Percentiles rank a stretch among this genome's conserved stretches.
phyloP scores from a whole-genome alignment of 2,329 filamentous ascomycete species.

The Periglandula ipomoeae region DNA sequence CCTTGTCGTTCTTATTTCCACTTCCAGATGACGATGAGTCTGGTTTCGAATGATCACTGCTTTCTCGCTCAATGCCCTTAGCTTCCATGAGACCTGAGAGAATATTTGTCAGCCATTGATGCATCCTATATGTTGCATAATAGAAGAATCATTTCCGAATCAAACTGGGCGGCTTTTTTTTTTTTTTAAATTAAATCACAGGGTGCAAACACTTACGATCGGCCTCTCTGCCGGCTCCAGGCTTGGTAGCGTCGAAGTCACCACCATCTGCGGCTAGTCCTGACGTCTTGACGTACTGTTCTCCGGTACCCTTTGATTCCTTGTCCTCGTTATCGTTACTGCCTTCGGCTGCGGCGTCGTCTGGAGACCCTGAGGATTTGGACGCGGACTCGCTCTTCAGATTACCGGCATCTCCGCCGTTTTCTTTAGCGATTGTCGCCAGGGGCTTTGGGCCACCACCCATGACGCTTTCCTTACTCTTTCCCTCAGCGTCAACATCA shows the following conservation, averaged over 20 bases:
- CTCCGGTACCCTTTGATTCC: conserved; percentile 38
- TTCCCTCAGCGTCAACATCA: conserved; percentile 24
- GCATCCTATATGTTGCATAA: neutral
- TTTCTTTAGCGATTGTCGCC: conserved; percentile 23
- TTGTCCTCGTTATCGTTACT: conserved; percentile 14
- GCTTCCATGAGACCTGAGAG: conserved; percentile 23
- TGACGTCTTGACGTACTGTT: conserved; percentile 46
- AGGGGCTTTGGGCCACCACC: conserved; percentile 21
- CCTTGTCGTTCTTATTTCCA: conserved; percentile 18
- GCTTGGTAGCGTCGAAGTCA: conserved; percentile 54
- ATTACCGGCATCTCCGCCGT: conserved; percentile 24
- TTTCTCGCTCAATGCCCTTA: conserved; percentile 20
- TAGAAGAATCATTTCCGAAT: neutral
- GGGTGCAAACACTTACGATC: conserved; percentile 44
- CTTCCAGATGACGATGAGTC: neutral
- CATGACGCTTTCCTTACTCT: conserved; percentile 22
- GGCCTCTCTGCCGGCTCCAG: conserved; percentile 57
- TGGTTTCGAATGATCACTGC: conserved; percentile 10
- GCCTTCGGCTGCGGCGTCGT: conserved; percentile 3
- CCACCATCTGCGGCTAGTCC: conserved; percentile 57
- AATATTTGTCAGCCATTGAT: neutral
- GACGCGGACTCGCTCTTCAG: neutral
- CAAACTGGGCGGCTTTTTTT: neutral
- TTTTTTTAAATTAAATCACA: too few relatives aligned
- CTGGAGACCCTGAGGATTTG: neutral